A percentile compares a stretch with the other conserved stretches of the same genome.
These are phyloP conservation scores for Microdochium trichocladiopsis DNA, from an alignment of 2,329 filamentous ascomycete genomes.

Conservation along the genomic window DNA sequence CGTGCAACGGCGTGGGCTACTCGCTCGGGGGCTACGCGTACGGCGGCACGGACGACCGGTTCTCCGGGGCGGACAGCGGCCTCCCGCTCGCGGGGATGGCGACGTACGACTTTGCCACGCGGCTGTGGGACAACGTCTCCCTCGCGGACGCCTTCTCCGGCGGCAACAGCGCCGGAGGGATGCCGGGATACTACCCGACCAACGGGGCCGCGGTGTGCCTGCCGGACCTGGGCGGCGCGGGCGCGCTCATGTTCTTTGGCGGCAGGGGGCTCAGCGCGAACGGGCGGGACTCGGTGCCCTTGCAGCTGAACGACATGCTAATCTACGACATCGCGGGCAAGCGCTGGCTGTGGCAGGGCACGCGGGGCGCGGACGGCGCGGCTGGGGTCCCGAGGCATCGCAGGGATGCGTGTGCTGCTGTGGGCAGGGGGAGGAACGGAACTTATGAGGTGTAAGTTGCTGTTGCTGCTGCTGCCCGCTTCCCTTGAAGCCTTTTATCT, in stretches of 20 bases:
- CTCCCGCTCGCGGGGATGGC: constrained; percentile 19
- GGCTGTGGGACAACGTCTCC: constrained; percentile 22
- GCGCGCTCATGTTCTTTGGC: constrained; percentile 23
- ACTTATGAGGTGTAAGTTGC: constrained; percentile 26
- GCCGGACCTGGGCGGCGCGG: constrained; percentile 21
- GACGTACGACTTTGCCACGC: constrained; percentile 21
- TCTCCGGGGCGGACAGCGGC: constrained; percentile 9
- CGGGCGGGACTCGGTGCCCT: constrained; percentile 9
- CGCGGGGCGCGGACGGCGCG: constrained; percentile 16
- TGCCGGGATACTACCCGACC: constrained; percentile 16
- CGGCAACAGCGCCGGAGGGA: constrained; percentile 1
- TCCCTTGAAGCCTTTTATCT: neutral
- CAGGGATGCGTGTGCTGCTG: constrained; percentile 24
- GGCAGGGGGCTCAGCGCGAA: constrained; percentile 16
- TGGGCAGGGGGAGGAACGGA: constrained; percentile 19
- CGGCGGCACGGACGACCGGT: constrained; percentile 12
- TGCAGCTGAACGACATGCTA: constrained; percentile 15
- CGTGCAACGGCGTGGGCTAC: constrained; percentile 17
- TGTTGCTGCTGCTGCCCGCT: too few relatives aligned
- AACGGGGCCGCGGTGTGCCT: constrained; percentile 20
- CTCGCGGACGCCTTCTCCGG: constrained; percentile 3
- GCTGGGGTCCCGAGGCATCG: constrained; percentile 13
- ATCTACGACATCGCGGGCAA: constrained; percentile 23
- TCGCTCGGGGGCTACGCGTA: constrained; percentile 21
- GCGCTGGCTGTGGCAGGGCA: constrained; percentile 24